Evolutionary conservation across 2,329 filamentous ascomycete genomes (phyloP).

Genomic region (Cladosporium sphaerospermum): DNA sequence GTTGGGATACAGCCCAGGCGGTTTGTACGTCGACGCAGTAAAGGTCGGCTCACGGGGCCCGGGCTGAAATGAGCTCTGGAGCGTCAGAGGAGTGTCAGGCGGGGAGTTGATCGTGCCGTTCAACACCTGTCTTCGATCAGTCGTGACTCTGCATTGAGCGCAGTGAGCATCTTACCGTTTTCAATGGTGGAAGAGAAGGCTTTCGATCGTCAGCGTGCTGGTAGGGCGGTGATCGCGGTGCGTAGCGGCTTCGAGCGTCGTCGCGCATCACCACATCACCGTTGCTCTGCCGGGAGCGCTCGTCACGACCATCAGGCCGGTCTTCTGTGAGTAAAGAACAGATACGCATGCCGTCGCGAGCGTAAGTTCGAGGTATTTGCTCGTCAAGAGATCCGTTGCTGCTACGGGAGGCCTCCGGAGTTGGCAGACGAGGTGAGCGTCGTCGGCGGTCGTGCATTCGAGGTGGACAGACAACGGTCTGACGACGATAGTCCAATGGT

Average conservation of each 20-base stretch:
- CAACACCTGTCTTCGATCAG: background rate
- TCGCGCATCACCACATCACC: background rate
- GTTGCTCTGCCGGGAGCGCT: background rate
- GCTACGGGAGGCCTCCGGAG: conserved; percentile 25
- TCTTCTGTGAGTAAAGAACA: conserved; percentile 4
- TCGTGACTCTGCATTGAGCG: conserved; percentile 19
- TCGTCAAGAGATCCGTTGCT: conserved; percentile 24
- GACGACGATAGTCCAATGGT: conserved; percentile 8
- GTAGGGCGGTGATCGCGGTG: conserved; percentile 28
- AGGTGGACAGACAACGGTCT: conserved; percentile 2
- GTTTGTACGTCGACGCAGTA: conserved; percentile 28
- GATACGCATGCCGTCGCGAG: conserved; percentile 6
- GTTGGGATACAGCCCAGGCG: conserved; percentile 30
- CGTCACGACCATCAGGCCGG: background rate
- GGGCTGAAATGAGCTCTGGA: conserved; percentile 20
- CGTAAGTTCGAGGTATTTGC: conserved; percentile 13
- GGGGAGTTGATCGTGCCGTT: conserved; percentile 9
- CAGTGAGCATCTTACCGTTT: conserved; percentile 21
- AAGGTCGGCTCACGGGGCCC: conserved; percentile 28
- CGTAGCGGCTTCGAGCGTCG: conserved; percentile 18
- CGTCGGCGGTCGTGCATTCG: background rate
- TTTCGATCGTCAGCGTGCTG: conserved; percentile 20
- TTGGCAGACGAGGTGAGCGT: conserved; percentile 23
- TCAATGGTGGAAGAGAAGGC: conserved; percentile 30
- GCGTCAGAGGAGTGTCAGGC: conserved; percentile 23